Base-by-base conservation (phyloP, 495 filamentous ascomycete species). In the Xylaria castorea region DNA sequence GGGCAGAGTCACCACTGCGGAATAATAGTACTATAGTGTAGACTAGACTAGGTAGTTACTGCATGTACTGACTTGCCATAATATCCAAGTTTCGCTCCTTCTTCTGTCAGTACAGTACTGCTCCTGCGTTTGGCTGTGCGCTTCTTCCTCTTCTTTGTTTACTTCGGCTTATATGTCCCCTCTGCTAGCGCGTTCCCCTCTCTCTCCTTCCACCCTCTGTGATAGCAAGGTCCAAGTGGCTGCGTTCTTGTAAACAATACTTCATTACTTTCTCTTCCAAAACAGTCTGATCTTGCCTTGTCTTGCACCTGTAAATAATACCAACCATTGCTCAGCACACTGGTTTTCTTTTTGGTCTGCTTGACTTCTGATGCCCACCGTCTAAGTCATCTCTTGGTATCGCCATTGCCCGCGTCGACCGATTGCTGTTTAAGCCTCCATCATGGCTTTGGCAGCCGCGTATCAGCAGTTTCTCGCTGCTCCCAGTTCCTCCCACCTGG, bases 381-480 rank as follows among this genome's bases (percentile, higher is more conserved):
- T 62, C 18, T 36, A 62, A 61, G 14, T 11, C 55, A 53, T 63
- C 58, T 30, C 50, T 34, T 38, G 50, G 63, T 42, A 36, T 67
- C 40, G 25, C 63, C 42, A 12, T 48, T 46, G 25, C 1, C 36
- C 36, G 34, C 12, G 30, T 48, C 55, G 16, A 44, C 27, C 8
- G 51, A 22, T 61, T 25, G 30, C 63, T 67, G 70, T 66, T 63
- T 58, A 9, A 46, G 63, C 70, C 63, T 66, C 40, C 67, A 83
- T 65, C 73, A 90, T 91, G 92, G 89, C 91, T 80, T 87, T 93
- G 79, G 86, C 87, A 78, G 83, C 87, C 74, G 80, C 87, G 68
- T 98, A 98, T 86, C 85, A 91, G 85, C 87, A 87, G 79, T 97
- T 95, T 81, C 88, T 97, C 62, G 87, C 88, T 77, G 85, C 87